phyloP scores from a whole-genome alignment of 106 monocot genomes.

The Dendrobium huoshanense region DNA sequence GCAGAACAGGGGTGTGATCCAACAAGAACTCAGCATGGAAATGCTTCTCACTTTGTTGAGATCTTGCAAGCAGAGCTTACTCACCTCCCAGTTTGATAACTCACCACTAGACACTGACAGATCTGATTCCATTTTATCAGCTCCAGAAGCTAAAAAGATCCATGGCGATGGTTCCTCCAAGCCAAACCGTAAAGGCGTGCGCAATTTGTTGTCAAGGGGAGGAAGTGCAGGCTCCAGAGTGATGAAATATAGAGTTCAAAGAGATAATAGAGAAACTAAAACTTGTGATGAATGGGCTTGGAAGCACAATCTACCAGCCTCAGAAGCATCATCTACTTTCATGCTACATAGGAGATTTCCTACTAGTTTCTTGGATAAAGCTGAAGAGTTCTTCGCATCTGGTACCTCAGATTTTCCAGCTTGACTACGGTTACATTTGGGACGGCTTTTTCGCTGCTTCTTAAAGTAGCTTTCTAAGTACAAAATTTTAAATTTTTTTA shows the following conservation, averaged over 20 bases:
- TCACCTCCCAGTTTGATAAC: conserved; percentile 18
- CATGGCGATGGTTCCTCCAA: conserved; percentile 31
- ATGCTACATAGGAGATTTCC: conserved; percentile 73
- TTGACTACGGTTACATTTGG: neutral
- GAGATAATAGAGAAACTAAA: conserved; percentile 45
- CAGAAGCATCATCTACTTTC: conserved; percentile 36
- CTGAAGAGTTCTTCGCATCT: conserved; percentile 71
- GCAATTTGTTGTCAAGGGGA: conserved; percentile 23
- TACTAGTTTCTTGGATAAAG: conserved; percentile 59
- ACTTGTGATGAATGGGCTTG: conserved; percentile 54
- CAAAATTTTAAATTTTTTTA: too few relatives aligned
- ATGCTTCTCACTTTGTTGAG: conserved; percentile 86
- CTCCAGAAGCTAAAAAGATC: conserved; percentile 33
- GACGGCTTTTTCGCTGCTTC: too few relatives aligned
- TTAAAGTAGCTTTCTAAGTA: too few relatives aligned
- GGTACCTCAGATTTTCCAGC: conserved; percentile 15
- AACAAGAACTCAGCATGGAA: conserved; percentile 91
- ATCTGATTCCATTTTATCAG: conserved; percentile 24
- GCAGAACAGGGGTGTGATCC: conserved; percentile 79
- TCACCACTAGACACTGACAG: conserved; percentile 15
- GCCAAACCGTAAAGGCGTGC: conserved; percentile 33
- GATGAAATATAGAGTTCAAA: conserved; percentile 45
- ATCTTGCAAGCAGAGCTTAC: conserved; percentile 47
- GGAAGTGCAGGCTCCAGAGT: conserved; percentile 21
- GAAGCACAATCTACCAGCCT: conserved; percentile 44